Evolutionary conservation across 352 stramenopile species (phyloP).

Genomic region (Peronosclerospora sorghi): DNA sequence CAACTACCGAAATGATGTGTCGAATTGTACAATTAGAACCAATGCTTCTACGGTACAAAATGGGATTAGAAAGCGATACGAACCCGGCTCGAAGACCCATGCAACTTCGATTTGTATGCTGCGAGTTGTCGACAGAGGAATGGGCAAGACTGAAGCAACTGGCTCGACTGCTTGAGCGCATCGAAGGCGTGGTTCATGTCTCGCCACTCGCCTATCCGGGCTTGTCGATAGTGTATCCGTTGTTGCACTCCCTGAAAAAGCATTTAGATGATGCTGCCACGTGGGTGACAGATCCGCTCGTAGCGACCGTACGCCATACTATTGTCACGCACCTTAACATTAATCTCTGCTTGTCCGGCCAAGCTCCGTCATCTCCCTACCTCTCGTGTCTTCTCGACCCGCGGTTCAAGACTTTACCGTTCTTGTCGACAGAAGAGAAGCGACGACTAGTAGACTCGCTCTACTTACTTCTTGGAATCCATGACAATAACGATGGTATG

Average conservation of each 20-base stretch:
- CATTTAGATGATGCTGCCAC: conserved; percentile 47
- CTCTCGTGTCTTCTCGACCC: conserved; percentile 59
- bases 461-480: conserved; percentile 33
- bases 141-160: conserved; percentile 64
- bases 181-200: conserved; percentile 57
- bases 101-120: conserved; percentile 71
- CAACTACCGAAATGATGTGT: conserved; percentile 69
- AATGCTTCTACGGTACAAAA: conserved; percentile 67
- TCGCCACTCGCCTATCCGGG: conserved; percentile 52
- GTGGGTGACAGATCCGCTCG: conserved; percentile 53
- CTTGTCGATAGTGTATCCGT: conserved; percentile 55
- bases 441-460: conserved; percentile 44
- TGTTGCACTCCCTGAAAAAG: conserved; percentile 63
- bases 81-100: conserved; percentile 59
- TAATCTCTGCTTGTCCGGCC: conserved; percentile 38
- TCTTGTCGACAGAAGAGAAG: conserved; percentile 42
- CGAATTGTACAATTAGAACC: conserved; percentile 67
- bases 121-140: conserved; percentile 53
- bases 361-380: conserved; percentile 45
- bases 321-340: conserved; percentile 40
- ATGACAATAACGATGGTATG: conserved; percentile 24
- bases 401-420: conserved; percentile 64
- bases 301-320: conserved; percentile 44
- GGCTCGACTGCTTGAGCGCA: conserved; percentile 44
- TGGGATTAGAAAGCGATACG: conserved; percentile 57